phyloP scores from a whole-genome alignment of 176 grass and related monocot species.

The Cenchrus purpureus region DNA sequence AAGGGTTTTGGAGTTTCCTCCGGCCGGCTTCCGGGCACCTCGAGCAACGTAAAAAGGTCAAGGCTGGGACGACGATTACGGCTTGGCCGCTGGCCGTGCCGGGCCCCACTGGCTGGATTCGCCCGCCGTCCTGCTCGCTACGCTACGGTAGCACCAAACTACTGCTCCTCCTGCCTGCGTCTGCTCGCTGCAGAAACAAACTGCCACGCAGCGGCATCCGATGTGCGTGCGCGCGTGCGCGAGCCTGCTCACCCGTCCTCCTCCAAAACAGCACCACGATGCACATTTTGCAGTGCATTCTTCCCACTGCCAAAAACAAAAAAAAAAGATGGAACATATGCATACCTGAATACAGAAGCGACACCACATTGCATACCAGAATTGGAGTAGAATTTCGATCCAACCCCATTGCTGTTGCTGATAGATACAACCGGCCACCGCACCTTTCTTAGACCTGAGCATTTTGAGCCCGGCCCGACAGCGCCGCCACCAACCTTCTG shows the following conservation, averaged over 20 bases:
- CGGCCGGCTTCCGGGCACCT: background rate
- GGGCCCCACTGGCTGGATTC: conserved; percentile 9
- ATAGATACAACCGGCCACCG: background rate
- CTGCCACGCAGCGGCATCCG: conserved; percentile 38
- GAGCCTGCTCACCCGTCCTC: background rate
- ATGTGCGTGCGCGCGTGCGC: background rate
- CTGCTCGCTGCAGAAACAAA: conserved; percentile 14
- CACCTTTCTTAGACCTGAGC: too few species aligned
- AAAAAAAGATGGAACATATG: too few species aligned
- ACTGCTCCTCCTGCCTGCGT: background rate
- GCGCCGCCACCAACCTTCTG: too few species aligned
- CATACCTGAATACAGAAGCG: too few species aligned
- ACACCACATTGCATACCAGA: too few species aligned
- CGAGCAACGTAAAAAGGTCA: conserved; percentile 20
- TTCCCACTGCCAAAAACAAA: too few species aligned
- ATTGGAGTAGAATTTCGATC: too few species aligned
- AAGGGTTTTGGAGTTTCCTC: conserved; percentile 26
- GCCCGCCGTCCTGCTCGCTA: background rate
- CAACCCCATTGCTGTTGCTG: too few species aligned
- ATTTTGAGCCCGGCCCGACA: too few species aligned
- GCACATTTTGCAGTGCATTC: too few species aligned
- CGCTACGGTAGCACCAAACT: conserved; percentile 4
- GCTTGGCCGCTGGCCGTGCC: background rate
- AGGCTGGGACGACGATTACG: background rate
- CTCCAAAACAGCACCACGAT: background rate